These are phyloP conservation scores for Atractiella rhizophila DNA, from an alignment of 768 basidiomycete genomes.

Conservation along the genomic window DNA sequence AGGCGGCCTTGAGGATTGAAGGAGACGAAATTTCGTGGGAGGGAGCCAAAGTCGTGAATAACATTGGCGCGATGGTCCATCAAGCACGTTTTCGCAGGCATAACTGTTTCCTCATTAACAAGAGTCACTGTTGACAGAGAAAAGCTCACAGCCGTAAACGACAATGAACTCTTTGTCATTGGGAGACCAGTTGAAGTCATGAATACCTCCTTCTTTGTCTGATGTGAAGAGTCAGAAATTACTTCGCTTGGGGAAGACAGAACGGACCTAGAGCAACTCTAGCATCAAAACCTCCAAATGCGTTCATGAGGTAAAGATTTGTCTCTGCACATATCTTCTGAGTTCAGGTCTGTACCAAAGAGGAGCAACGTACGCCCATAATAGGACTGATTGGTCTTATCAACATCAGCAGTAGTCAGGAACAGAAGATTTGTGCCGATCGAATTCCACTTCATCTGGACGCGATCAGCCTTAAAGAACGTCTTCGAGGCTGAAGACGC, in stretches of 20 bases:
- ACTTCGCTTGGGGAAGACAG: neutral
- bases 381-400: conserved; percentile 89
- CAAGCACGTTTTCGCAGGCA: conserved; percentile 79
- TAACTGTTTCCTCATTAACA: conserved; percentile 29
- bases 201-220: conserved; percentile 92
- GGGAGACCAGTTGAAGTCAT: conserved; percentile 88
- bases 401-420: conserved; percentile 84
- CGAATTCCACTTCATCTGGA: conserved; percentile 85
- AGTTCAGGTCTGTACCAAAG: too few species aligned
- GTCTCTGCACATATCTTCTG: too few species aligned
- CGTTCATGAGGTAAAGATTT: conserved; percentile 69
- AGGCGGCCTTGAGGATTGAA: conserved; percentile 86
- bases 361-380: too few species aligned
- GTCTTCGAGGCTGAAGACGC: conserved; percentile 59
- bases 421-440: conserved; percentile 77
- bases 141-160: conserved; percentile 69
- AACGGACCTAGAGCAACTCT: conserved; percentile 33
- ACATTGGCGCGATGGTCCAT: conserved; percentile 75
- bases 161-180: conserved; percentile 92
- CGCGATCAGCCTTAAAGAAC: conserved; percentile 85
- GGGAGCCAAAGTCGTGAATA: conserved; percentile 68
- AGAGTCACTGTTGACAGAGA: conserved; percentile 1
- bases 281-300: conserved; percentile 81
- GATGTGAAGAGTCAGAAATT: conserved; percentile 20
- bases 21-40: conserved; percentile 70